Conservation (phyloP, 371 early-diverging fungal genomes). For the Vairimorpha ceranae region DNA sequence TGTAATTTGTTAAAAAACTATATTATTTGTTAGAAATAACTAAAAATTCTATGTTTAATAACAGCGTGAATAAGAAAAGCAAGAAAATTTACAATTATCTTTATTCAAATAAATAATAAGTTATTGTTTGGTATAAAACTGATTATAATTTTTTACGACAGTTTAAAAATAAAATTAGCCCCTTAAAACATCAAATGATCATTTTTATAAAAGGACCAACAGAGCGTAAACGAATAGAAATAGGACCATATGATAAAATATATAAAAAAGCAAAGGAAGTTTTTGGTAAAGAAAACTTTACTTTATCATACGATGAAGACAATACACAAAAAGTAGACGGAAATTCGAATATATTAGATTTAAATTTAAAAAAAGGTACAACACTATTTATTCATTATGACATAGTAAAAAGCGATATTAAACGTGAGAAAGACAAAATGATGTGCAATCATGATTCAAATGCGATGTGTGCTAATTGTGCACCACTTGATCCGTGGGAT, state of each 20-base stretch:
- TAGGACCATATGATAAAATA: neutral
- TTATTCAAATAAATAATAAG: too few species aligned
- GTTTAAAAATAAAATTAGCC: too few species aligned
- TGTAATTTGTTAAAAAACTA: too few species aligned
- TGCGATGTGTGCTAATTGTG: constrained; percentile 61
- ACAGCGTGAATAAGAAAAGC: too few species aligned
- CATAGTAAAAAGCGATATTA: constrained; percentile 5
- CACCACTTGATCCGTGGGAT: constrained; percentile 58
- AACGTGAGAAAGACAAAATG: constrained; percentile 14
- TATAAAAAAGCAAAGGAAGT: constrained; percentile 9
- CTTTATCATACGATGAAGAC: constrained; percentile 9
- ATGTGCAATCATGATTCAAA: constrained; percentile 53
- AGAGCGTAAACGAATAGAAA: neutral
- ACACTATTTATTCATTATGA: constrained; percentile 21
- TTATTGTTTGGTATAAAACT: too few species aligned
- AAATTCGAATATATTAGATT: neutral
- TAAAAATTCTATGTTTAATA: too few species aligned
- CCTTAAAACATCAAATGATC: constrained; percentile 13
- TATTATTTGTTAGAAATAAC: too few species aligned
- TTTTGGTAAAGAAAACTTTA: constrained; percentile 13
- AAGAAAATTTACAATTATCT: too few species aligned
- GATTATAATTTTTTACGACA: too few species aligned
- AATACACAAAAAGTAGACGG: neutral
- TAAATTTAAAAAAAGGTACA: neutral
- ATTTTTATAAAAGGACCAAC: constrained; percentile 20